Base-by-base conservation (phyloP, 148 eudicot species). In the Rhododendron williamsianum region DNA sequence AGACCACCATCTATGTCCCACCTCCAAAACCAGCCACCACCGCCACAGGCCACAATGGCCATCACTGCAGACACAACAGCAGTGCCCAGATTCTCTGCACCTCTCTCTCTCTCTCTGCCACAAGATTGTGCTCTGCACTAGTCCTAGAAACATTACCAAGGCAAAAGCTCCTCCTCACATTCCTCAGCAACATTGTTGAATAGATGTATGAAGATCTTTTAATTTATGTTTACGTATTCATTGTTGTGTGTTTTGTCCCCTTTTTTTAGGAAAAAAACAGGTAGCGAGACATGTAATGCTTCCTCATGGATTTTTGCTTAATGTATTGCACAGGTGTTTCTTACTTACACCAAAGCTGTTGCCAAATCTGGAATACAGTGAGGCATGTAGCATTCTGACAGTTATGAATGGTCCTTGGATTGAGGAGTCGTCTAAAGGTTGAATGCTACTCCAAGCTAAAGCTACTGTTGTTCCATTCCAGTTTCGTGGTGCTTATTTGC, bases 331-430 rank as follows among this genome's bases (percentile, higher is more conserved):
- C 95, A 97, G 99, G 91, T 97, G 99, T 83, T 97, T 97, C 91
- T 86, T 97, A 90, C 98, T 97, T 58, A 97, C 99, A 25, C 99
- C 99, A 52, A 97, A 97, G 92, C 89, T 97, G 90, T 92, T 97
- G 78, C 94, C 98, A 21, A 90, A 93, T 84, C 91, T 97, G 73
- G 93, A 94, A 51, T 97, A 97, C 85, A 92, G 96, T 65, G 96
- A 95, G 74, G 98, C 96, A 43, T 95, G 98, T 78, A 95, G 94
- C 90, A 88, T 95, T 76, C 90, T 97, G 83, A 91, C 88, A 51
- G 90, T 97, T 71, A 95, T 97, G 98, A 97, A 94, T 69, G 99
- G 99, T 6, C 98, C 99, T 5, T 97, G 95, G 95, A 93, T 95
- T 63, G 98, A 93, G 81, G 91, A 95, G 87, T 92, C 99, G 12